Conservation (phyloP, 306 rosid genomes). For the Citrullus colocynthis region DNA sequence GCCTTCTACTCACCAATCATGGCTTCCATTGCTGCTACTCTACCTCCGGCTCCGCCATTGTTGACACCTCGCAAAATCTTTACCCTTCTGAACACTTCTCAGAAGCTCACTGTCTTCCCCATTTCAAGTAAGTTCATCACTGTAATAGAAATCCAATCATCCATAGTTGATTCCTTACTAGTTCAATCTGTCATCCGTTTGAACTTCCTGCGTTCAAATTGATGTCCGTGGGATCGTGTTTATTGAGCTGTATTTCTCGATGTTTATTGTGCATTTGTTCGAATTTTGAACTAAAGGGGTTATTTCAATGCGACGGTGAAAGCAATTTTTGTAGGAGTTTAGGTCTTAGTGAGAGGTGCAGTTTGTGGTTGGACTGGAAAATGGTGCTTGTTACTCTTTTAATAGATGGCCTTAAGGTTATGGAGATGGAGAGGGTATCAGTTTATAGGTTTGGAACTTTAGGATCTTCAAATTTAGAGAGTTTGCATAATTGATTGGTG, state of each 20-base stretch:
- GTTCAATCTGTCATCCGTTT: not conserved
- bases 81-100: slow-evolving; percentile 13
- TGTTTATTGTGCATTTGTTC: not conserved
- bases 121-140: slow-evolving; percentile 14
- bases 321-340: not conserved
- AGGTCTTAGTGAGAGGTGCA: not conserved
- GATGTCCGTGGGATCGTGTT: not conserved
- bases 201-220: not conserved
- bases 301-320: not conserved
- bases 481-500: not conserved
- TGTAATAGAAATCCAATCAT: not conserved
- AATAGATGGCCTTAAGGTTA: not conserved
- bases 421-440: not conserved
- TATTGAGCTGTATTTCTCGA: not conserved
- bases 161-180: not conserved
- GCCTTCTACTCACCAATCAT: slow-evolving; percentile 10
- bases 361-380: not conserved
- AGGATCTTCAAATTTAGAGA: not conserved
- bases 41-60: slow-evolving; percentile 48
- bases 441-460: not conserved
- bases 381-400: not conserved
- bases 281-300: not conserved
- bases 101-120: slow-evolving; percentile 24
- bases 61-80: slow-evolving; percentile 26
- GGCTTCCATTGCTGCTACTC: slow-evolving; percentile 56